A percentile compares a stretch with the other conserved stretches of the same genome.
These are phyloP conservation scores for Ceratocystis papillata DNA, from an alignment of 2,329 filamentous ascomycete species.

Conservation along the genomic window DNA sequence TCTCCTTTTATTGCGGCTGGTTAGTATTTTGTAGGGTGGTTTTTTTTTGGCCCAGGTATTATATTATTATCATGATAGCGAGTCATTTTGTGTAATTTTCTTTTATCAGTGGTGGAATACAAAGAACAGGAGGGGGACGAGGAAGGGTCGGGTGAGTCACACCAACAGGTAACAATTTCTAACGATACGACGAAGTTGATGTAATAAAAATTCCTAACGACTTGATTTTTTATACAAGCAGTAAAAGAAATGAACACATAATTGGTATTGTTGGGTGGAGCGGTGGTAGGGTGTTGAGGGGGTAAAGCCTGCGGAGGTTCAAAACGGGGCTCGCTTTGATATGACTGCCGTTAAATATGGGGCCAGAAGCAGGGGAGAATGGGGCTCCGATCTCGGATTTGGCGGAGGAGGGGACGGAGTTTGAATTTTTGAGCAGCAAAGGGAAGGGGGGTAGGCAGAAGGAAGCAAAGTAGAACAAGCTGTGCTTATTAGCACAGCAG, in stretches of 20 bases:
- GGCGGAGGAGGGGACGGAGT: not conserved
- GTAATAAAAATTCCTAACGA: not conserved
- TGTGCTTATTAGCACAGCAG: too few species aligned
- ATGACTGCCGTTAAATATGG: not conserved
- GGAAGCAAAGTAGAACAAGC: too few species aligned
- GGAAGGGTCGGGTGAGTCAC: not conserved
- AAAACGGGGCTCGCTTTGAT: not conserved
- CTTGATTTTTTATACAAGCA: too few species aligned
- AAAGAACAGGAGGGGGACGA: not conserved
- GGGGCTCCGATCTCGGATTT: slow-evolving; percentile 1
- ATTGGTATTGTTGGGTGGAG: not conserved
- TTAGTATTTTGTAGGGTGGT: slow-evolving; percentile 8
- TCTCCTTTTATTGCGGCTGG: not conserved
- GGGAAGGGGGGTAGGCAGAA: too few species aligned
- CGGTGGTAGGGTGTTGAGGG: too few species aligned
- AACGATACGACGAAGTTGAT: slow-evolving; percentile 10
- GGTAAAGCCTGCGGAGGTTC: not conserved
- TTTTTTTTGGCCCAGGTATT: too few species aligned
- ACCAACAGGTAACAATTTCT: not conserved
- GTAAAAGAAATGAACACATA: not conserved
- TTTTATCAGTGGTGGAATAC: not conserved
- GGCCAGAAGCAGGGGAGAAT: not conserved
- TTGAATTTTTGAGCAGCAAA: not conserved
- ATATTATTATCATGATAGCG: slow-evolving; percentile 27
- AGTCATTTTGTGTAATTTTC: not conserved